phyloP scores from a whole-genome alignment of 148 eudicot species.

The Persicaria maculosa region DNA sequence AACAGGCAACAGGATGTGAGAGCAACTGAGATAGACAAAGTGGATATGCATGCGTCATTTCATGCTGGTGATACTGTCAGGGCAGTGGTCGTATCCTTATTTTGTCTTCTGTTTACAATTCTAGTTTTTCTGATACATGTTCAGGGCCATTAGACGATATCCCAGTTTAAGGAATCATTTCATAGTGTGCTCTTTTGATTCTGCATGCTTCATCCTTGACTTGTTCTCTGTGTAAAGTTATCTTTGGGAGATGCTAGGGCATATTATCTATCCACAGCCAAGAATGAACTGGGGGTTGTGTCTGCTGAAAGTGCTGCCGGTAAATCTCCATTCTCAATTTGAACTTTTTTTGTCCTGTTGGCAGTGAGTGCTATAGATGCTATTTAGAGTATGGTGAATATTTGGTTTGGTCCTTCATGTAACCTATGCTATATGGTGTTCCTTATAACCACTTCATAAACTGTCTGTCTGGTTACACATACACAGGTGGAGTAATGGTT shows the following conservation, averaged over 20 bases:
- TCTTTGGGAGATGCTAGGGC: slow-evolving; percentile 99
- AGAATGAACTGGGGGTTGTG: slow-evolving; percentile 92
- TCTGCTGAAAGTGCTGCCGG: slow-evolving; percentile 93
- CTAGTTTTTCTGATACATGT: background rate
- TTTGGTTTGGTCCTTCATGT: background rate
- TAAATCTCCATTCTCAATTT: slow-evolving; percentile 15
- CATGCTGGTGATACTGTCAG: slow-evolving; percentile 87
- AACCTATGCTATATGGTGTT: background rate
- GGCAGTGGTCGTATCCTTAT: slow-evolving; percentile 89
- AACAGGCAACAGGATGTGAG: slow-evolving; percentile 97
- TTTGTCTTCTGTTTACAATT: background rate
- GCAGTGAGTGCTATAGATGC: background rate
- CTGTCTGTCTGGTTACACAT: background rate
- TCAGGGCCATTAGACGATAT: background rate
- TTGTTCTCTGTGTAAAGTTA: slow-evolving; percentile 32
- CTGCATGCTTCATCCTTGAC: slow-evolving; percentile 32
- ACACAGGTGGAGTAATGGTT: slow-evolving; percentile 75
- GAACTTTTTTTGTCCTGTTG: background rate
- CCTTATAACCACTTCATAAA: background rate
- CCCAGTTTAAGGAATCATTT: background rate
- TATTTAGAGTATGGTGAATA: background rate
- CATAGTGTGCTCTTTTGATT: background rate
- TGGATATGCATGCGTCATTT: slow-evolving; percentile 84
- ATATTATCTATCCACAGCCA: slow-evolving; percentile 85
- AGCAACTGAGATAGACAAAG: slow-evolving; percentile 98